Evolutionary conservation across 148 eudicot genomes (phyloP).

Genomic region (Rhododendron simsii): DNA sequence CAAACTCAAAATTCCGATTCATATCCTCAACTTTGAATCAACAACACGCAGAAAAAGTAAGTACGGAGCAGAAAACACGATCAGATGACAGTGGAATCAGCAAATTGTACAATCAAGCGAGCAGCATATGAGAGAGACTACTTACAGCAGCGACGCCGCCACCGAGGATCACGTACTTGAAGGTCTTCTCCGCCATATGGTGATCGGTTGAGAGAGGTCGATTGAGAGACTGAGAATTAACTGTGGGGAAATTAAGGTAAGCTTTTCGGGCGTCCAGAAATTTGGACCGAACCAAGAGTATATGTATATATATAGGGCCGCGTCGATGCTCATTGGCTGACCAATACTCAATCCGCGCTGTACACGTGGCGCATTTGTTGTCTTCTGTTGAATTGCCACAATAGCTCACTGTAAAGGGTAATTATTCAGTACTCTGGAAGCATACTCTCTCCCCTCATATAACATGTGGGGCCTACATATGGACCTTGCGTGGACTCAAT

Average conservation of each 20-base stretch:
- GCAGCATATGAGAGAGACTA: conserved; percentile 19
- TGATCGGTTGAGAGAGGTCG: neutral
- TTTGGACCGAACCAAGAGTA: too few relatives aligned
- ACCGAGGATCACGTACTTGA: conserved; percentile 84
- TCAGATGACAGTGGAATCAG: neutral
- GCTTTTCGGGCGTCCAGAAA: neutral
- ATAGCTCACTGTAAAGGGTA: neutral
- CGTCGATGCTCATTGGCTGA: neutral
- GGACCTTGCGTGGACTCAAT: too few relatives aligned
- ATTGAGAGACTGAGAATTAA: neutral
- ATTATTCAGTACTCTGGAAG: too few relatives aligned
- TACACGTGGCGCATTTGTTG: conserved; percentile 20
- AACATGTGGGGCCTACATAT: too few relatives aligned
- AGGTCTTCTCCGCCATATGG: conserved; percentile 75
- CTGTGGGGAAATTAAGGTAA: neutral
- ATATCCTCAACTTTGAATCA: neutral
- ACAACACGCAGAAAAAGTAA: neutral
- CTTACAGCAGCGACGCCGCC: conserved; percentile 96
- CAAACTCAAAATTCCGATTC: neutral
- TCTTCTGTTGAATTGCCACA: neutral
- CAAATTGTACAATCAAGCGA: neutral
- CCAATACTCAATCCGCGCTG: neutral
- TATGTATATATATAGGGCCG: neutral
- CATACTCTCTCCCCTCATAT: too few relatives aligned
- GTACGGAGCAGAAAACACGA: neutral